Evolutionary conservation across 225 moss, liverwort and hornwort genomes (phyloP).

Genomic region (Straminergon stramineum): DNA sequence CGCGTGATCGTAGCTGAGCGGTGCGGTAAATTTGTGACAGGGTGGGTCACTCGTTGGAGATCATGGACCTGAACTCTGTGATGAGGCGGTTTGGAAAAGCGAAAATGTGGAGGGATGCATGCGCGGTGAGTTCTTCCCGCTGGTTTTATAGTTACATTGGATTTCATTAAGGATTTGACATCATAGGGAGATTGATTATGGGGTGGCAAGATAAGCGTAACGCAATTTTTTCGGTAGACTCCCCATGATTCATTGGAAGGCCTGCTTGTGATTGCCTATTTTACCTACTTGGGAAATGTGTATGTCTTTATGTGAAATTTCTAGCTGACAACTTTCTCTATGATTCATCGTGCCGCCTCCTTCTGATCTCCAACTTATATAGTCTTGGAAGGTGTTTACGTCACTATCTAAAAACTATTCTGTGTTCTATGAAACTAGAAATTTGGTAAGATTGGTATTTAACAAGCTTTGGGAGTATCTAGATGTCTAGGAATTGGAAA

Average conservation of each 20-base stretch:
- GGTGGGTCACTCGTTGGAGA: conserved; percentile 53
- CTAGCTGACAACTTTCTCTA: neutral
- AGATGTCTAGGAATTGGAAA: neutral
- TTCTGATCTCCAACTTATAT: neutral
- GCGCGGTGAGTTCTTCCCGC: conserved; percentile 25
- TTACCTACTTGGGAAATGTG: neutral
- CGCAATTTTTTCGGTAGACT: neutral
- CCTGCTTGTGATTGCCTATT: neutral
- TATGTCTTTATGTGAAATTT: neutral
- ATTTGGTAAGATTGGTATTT: neutral
- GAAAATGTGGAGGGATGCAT: conserved; percentile 55
- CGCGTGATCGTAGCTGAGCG: neutral
- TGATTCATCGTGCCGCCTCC: neutral
- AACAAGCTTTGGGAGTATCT: neutral
- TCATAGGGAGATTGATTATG: neutral
- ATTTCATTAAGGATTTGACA: neutral
- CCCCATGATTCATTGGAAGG: neutral
- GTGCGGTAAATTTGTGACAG: conserved; percentile 19
- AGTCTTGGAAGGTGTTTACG: neutral
- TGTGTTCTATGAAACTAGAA: neutral
- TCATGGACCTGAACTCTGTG: conserved; percentile 61
- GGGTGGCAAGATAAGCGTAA: neutral
- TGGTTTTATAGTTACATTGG: neutral
- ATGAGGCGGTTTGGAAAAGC: conserved; percentile 49
- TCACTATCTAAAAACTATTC: neutral